Base-by-base conservation (phyloP, 2,329 filamentous ascomycete genomes). In the Aureobasidium sp. region DNA sequence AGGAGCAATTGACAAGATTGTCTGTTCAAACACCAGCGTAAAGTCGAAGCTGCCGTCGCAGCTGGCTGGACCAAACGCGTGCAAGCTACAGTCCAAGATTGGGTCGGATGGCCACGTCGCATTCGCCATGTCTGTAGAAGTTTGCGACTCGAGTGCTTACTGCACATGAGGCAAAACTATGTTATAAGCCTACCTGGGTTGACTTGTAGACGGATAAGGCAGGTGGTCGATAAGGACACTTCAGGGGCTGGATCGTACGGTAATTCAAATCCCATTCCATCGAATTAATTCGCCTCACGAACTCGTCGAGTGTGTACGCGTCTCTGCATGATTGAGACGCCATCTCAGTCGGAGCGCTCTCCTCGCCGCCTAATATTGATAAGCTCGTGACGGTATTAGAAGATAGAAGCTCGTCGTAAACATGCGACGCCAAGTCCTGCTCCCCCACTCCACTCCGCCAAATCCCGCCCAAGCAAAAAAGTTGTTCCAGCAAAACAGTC, bases 41-140 rank as follows among this genome's bases (percentile, higher is more conserved):
- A 50, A 50, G n/a, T 50, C 47, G 29, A 50, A 50, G 47, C 47
- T 50, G 29, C 47, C 47, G 19, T 50, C 47, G n/a, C 47, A 50
- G 47, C 47, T 50, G 19, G 29, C 47, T 11, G 47, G 29, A 11
- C 47, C 47, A 33, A 50, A 50, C 11, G 27, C 5, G 3, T 50
- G 47, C 9, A 19, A 9, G 6, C 29, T 19, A 33, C 47, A 50
- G 11, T 29, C 12, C n/a, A 9, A 19, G 8, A 17, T 33, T 19
- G 29, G 17, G 33, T 50, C 29, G 6, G n/a, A 33, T 17, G 19
- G n/a, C 47, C 27, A 50, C 17, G 47, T 33, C 47, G 47, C 17
- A n/a, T 50, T 50, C 47, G 29, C 14, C 47, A 50, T 50, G 15
- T 12, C 29, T 33, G 29, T 17, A 3, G 2, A 50, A 19, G 9